These are phyloP conservation scores for Myriosclerotinia duriaeana DNA, from an alignment of 2,329 filamentous ascomycete genomes.

Conservation along the genomic window DNA sequence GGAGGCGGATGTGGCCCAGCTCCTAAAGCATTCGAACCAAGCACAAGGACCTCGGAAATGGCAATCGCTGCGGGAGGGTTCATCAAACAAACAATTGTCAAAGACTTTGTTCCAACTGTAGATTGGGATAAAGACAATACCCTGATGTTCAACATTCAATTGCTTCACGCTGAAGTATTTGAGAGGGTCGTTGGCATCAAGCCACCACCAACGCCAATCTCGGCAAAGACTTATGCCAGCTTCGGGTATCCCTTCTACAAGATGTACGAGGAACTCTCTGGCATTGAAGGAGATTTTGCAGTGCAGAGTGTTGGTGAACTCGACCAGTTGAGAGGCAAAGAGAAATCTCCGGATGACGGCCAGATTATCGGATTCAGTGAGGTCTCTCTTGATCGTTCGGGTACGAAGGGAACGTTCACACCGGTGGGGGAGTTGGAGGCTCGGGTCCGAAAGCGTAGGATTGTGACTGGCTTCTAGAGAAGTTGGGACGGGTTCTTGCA, in stretches of 20 bases:
- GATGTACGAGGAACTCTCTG: background rate
- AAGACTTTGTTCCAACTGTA: background rate
- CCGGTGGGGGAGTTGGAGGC: background rate
- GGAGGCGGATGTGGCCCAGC: background rate
- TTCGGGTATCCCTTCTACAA: background rate
- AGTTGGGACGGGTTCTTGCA: too few relatives aligned
- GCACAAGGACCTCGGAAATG: background rate
- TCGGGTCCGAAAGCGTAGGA: background rate
- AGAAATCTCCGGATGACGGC: too few relatives aligned
- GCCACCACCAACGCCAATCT: background rate
- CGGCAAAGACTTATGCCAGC: background rate
- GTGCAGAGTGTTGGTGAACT: background rate
- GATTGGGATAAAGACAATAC: constrained; percentile 4
- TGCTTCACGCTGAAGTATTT: constrained; percentile 12
- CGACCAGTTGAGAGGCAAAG: background rate
- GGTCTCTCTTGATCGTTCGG: background rate
- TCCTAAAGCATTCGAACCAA: background rate
- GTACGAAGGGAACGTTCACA: background rate
- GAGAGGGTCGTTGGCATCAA: background rate
- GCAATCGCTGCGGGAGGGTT: background rate
- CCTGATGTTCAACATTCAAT: constrained; percentile 13
- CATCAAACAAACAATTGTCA: constrained; percentile 18
- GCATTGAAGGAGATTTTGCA: background rate
- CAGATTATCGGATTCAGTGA: background rate
- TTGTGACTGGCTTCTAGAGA: background rate